Conservation (phyloP, 78 protist species). For the Dictyostelium purpureum region DNA sequence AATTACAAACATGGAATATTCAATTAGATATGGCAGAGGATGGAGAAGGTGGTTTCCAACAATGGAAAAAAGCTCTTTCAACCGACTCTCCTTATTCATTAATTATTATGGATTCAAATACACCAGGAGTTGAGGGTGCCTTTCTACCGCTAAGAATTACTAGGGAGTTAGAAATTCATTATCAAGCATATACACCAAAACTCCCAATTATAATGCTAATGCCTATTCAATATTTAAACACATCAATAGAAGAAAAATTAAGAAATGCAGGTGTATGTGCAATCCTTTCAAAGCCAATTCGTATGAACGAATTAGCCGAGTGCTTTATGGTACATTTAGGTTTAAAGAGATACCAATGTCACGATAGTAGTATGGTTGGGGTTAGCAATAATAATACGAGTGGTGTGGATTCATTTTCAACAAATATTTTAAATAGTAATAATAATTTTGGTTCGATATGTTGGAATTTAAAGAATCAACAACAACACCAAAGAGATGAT, state of each 20-base stretch:
- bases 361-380: not conserved
- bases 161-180: not conserved
- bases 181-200: not conserved
- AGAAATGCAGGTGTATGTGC: slow-evolving; percentile 9
- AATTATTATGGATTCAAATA: slow-evolving; percentile 20
- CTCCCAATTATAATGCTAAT: not conserved
- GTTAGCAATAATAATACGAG: not conserved
- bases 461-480: not conserved
- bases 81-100: slow-evolving; percentile 12
- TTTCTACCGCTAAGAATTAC: slow-evolving; percentile 7
- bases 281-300: slow-evolving; percentile 4
- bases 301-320: not conserved
- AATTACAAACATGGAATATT: slow-evolving; percentile 21
- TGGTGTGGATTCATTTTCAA: too few relatives aligned
- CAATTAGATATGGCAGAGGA: slow-evolving; percentile 27
- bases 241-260: not conserved
- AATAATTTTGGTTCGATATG: not conserved
- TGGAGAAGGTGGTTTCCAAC: slow-evolving; percentile 1
- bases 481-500: not conserved
- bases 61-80: not conserved
- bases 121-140: slow-evolving; percentile 20
- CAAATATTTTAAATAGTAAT: not conserved
- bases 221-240: slow-evolving; percentile 5
- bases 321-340: not conserved
- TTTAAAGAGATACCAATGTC: not conserved